Base-by-base conservation (phyloP, 495 filamentous ascomycete species). In the Penicillium bovifimosum region DNA sequence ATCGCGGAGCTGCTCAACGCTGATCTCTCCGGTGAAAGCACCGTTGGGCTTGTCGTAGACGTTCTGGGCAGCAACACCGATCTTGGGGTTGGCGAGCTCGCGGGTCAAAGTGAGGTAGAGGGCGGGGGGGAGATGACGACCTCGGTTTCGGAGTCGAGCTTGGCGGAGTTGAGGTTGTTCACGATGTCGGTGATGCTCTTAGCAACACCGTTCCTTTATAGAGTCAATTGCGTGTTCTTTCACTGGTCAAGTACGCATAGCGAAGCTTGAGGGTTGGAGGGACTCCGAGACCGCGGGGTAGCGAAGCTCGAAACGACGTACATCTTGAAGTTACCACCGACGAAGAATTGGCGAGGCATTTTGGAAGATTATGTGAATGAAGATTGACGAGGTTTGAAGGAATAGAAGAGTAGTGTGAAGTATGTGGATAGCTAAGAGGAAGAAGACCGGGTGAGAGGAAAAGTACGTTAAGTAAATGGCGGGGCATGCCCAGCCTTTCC, bases 311-410 rank as follows among this genome's bases (percentile, higher is more conserved):
- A 41, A 24, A 10, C 13, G 4, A 74, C 80, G 47, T 70, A 92
- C 90, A 96, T 96, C 80, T 98, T 98, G 80, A 97, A 97, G 84
- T 97, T 98, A 67, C 93, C 93, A 70, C 93, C 93, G 69, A 98
- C 90, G 76, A 98, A 96, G 82, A 96, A 98, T 85, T 90, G 87
- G 79, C 93, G 92, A 76, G 83, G 78, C 91, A 95, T 96, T 41
- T 62, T 75, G 70, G 58, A 53, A 26, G 35, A 55, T 56, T 51
- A 38, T 41, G 26, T 31, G 9, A 41, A 24, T 46, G 44, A 20
- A 38, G 17, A 31, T 50, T 38, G 40, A 38, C n/a, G n/a, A 24
- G 20, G 20, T 2, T 24, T 24, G 20, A 24, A 32, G 52, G 40
- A 50, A 55, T 32, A 58, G 26, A 40, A 16, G 27, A 58, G 39